A percentile compares a stretch with the other conserved stretches of the same genome.
Evolutionary conservation across 2,329 filamentous ascomycete species (phyloP).

Genomic region (Penicillium sp.): DNA sequence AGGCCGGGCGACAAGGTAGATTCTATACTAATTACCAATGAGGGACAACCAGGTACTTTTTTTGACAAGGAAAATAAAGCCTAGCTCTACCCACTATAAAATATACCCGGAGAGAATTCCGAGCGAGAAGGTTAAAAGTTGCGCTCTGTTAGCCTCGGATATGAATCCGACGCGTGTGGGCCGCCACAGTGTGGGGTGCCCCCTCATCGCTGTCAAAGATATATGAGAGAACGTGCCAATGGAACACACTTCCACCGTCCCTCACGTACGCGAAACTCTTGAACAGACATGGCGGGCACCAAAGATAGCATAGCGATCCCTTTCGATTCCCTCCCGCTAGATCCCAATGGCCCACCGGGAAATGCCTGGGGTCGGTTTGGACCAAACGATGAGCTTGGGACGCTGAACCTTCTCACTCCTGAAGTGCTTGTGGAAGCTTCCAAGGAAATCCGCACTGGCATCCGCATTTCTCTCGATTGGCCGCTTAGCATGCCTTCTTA

Average conservation of each 20-base stretch:
- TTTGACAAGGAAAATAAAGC: too few species aligned
- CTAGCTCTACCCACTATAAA: too few species aligned
- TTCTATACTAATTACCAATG: too few species aligned
- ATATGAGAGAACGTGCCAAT: too few species aligned
- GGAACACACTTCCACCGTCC: too few species aligned
- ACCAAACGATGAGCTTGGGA: constrained; percentile 55
- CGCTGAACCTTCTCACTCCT: constrained; percentile 58
- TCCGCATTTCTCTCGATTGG: constrained; percentile 32
- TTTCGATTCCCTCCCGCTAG: constrained; percentile 26
- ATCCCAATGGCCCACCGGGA: constrained; percentile 49
- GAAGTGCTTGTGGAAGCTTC: constrained; percentile 47
- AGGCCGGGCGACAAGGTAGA: too few species aligned
- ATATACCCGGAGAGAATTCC: too few species aligned
- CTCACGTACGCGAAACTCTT: too few species aligned
- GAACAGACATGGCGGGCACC: constrained; percentile 3
- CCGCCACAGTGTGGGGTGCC: constrained; percentile 6
- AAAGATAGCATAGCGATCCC: constrained; percentile 1
- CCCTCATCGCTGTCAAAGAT: constrained; percentile 10
- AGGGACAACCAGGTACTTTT: too few species aligned
- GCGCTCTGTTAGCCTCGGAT: constrained; percentile 4
- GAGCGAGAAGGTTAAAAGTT: too few species aligned
- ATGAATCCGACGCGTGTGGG: constrained; percentile 13
- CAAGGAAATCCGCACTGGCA: constrained; percentile 45
- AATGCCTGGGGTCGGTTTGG: constrained; percentile 64
- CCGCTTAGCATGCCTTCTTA: constrained; percentile 28